phyloP scores from a whole-genome alignment of 495 filamentous ascomycete genomes.

The Lepidopterella palustris region DNA sequence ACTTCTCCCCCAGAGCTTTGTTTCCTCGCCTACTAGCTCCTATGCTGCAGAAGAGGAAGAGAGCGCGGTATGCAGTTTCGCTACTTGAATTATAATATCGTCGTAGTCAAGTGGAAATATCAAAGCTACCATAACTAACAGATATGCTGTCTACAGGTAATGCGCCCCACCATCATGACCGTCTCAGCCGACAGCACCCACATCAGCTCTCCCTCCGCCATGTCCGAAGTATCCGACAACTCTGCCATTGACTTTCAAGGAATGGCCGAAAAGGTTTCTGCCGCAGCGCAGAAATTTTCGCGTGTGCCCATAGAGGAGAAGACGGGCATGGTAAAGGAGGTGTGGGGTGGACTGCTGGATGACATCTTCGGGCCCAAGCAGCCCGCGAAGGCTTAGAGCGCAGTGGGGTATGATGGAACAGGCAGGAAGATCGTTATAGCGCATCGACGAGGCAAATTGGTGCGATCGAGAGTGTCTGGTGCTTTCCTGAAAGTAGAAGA shows the following conservation, averaged over 20 bases:
- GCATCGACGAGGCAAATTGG: no score
- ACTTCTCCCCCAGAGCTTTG: constrained; percentile 44
- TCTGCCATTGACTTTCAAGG: constrained; percentile 52
- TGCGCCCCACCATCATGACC: constrained; percentile 54
- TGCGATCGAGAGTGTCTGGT: no score
- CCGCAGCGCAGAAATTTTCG: constrained; percentile 35
- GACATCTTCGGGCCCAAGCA: constrained; percentile 47
- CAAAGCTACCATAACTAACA: no score
- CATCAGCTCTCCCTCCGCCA: constrained; percentile 45
- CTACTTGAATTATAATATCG: no score
- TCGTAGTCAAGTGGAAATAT: no score
- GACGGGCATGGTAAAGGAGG: constrained; percentile 41
- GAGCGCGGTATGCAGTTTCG: no score
- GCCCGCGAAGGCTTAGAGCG: not conserved
- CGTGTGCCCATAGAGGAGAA: constrained; percentile 32
- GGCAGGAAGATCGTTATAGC: not conserved
- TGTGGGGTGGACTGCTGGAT: constrained; percentile 54
- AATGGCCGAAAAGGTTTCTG: constrained; percentile 42
- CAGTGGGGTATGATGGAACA: not conserved
- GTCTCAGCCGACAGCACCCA: constrained; percentile 48
- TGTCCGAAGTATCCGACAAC: constrained; percentile 57
- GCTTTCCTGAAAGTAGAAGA: no score
- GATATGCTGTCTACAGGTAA: no score
- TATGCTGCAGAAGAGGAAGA: constrained; percentile 24
- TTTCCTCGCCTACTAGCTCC: not conserved